Percentiles rank a stretch among this genome's conserved stretches.
Evolutionary conservation across 2,329 filamentous ascomycete species (phyloP).

Genomic region (Fusarium longipes): DNA sequence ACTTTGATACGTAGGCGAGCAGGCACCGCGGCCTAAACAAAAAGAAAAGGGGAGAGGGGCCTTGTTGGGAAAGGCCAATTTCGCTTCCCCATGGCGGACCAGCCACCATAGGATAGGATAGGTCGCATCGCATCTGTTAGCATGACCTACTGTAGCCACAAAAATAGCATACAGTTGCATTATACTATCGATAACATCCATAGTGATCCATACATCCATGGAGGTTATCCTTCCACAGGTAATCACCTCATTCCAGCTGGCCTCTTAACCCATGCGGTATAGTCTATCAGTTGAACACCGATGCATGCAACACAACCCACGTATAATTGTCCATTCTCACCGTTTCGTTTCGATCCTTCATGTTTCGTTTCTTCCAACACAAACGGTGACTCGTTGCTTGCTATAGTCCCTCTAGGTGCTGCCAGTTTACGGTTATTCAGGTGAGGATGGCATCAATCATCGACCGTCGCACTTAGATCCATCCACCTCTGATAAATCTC

Average conservation of each 20-base stretch:
- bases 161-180: slow-evolving; percentile 1
- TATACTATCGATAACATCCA: neutral
- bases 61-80: slow-evolving; percentile 23
- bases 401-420: neutral
- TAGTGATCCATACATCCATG: neutral
- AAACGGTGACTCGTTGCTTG: slow-evolving; percentile 26
- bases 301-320: slow-evolving; percentile 13
- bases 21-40: neutral
- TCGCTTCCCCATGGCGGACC: slow-evolving; percentile 41
- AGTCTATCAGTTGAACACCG: slow-evolving; percentile 10
- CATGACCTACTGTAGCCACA: slow-evolving; percentile 15
- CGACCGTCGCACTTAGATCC: neutral
- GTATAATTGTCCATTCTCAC: slow-evolving; percentile 15
- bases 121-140: slow-evolving; percentile 22
- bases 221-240: too few species aligned
- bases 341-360: slow-evolving; percentile 31
- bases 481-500: slow-evolving; percentile 6
- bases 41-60: slow-evolving; percentile 22
- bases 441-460: slow-evolving; percentile 12
- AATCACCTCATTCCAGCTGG: neutral
- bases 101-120: slow-evolving; percentile 33
- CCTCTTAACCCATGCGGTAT: neutral
- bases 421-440: slow-evolving; percentile 13
- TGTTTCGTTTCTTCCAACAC: slow-evolving; percentile 27
- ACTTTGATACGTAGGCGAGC: neutral